A percentile compares a stretch with the other conserved stretches of the same genome.
Evolutionary conservation across 371 early-diverging fungal genomes (phyloP).

Genomic region (Mucor mucedo): DNA sequence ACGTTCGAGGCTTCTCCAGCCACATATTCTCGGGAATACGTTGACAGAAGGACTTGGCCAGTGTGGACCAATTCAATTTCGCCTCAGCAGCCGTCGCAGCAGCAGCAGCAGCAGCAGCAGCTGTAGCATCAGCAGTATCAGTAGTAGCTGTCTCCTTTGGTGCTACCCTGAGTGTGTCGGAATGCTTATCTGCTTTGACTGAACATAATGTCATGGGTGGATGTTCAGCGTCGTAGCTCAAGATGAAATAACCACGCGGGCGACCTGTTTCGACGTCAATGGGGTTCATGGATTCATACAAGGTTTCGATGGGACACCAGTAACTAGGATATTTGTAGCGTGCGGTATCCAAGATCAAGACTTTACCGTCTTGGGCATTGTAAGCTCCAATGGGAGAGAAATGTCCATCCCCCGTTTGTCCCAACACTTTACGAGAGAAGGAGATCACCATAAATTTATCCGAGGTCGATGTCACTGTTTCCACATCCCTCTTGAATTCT

Average conservation of each 20-base stretch:
- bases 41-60: conserved; percentile 55
- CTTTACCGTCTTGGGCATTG: conserved; percentile 67
- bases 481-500: conserved; percentile 79
- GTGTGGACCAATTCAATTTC: conserved; percentile 51
- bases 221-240: conserved; percentile 56
- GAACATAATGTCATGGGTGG: conserved; percentile 51
- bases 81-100: conserved; percentile 5
- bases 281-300: conserved; percentile 84
- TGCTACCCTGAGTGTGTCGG: neutral
- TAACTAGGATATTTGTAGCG: conserved; percentile 84
- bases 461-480: conserved; percentile 64
- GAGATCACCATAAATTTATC: conserved; percentile 89
- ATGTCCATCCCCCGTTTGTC: conserved; percentile 92
- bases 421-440: conserved; percentile 78
- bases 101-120: neutral
- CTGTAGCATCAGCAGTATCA: neutral
- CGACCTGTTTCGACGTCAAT: conserved; percentile 80
- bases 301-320: conserved; percentile 69
- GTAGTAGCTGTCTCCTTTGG: neutral
- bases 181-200: conserved; percentile 13
- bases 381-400: conserved; percentile 79
- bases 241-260: conserved; percentile 86
- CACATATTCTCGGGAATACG: conserved; percentile 58
- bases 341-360: conserved; percentile 84
- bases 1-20: conserved; percentile 52